phyloP scores from a whole-genome alignment of 116 monocot species.

The Papilionanthe hybrid region DNA sequence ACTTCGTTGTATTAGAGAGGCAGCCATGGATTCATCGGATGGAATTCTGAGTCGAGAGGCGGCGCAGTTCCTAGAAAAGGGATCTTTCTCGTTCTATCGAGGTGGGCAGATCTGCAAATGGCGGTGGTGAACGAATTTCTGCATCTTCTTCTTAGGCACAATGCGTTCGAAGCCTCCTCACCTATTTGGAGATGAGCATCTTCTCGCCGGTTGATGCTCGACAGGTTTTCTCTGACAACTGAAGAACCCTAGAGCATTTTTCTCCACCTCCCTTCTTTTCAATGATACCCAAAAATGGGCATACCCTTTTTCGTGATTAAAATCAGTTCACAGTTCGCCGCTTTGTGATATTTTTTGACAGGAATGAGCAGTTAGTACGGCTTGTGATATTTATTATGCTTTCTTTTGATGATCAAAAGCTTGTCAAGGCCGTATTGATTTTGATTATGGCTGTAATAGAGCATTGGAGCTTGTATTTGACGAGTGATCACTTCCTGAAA shows the following conservation, averaged over 20 bases:
- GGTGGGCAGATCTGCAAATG: too few relatives aligned
- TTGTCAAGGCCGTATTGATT: neutral
- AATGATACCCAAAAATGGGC: conserved; percentile 89
- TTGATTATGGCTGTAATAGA: neutral
- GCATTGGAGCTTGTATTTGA: too few relatives aligned
- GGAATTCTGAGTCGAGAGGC: too few relatives aligned
- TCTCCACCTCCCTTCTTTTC: conserved; percentile 80
- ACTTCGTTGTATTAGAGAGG: too few relatives aligned
- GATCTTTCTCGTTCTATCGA: too few relatives aligned
- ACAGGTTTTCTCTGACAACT: conserved; percentile 14
- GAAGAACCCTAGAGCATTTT: conserved; percentile 20
- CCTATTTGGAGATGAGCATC: neutral
- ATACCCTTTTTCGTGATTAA: neutral
- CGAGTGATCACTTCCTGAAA: neutral
- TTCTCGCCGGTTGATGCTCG: neutral
- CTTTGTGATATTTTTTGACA: too few relatives aligned
- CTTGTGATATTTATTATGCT: neutral
- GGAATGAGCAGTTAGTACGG: neutral
- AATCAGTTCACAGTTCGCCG: neutral
- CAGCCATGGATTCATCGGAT: too few relatives aligned
- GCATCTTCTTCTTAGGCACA: too few relatives aligned
- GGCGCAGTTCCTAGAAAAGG: too few relatives aligned
- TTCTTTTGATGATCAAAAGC: neutral
- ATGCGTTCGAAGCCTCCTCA: too few relatives aligned
- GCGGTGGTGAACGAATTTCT: too few relatives aligned